A percentile compares a stretch with the other conserved stretches of the same genome.
phyloP scores from a whole-genome alignment of 352 stramenopile species.

The Pelagophyceae sp. region DNA sequence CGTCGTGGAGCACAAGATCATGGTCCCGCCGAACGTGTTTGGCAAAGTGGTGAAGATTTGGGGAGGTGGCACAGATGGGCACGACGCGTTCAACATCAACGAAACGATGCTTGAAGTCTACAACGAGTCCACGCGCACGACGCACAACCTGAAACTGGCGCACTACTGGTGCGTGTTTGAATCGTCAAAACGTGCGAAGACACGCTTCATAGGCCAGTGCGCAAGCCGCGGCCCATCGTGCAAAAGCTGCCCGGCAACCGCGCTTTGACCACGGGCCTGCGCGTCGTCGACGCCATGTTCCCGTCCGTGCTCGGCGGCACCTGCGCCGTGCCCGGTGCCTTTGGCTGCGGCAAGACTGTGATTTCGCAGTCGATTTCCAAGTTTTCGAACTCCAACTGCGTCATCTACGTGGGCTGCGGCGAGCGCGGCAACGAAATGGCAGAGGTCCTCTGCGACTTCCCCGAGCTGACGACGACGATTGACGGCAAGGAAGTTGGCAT shows the following conservation, averaged over 20 bases:
- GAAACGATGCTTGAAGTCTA: constrained; percentile 97
- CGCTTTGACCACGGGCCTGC: constrained; percentile 93
- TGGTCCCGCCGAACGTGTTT: constrained; percentile 97
- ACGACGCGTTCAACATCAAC: constrained; percentile 88
- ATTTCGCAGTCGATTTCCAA: constrained; percentile 99
- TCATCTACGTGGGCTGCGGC: constrained; percentile 98
- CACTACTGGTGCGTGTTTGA: no score
- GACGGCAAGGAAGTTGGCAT: constrained; percentile 95
- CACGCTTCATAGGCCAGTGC: no score
- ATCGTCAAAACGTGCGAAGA: no score
- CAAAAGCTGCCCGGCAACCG: constrained; percentile 96
- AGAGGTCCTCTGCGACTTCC: constrained; percentile 95
- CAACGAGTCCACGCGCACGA: constrained; percentile 87
- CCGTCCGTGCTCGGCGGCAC: constrained; percentile 96
- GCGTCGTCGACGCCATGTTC: constrained; percentile 98
- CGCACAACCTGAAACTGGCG: constrained; percentile 83
- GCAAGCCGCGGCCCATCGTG: constrained; percentile 88
- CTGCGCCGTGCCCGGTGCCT: constrained; percentile 95
- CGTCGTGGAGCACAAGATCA: constrained; percentile 95
- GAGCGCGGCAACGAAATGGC: constrained; percentile 99
- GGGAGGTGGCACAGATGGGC: constrained; percentile 83
- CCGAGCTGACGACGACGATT: constrained; percentile 96
- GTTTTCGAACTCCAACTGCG: constrained; percentile 96
- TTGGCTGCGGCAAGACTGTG: constrained; percentile 99
- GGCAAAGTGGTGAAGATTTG: constrained; percentile 98